Evolutionary conservation across 2,329 filamentous ascomycete species (phyloP), one percentile per base, ranked within the genome.

Genomic region (Penicillium paneum): DNA sequence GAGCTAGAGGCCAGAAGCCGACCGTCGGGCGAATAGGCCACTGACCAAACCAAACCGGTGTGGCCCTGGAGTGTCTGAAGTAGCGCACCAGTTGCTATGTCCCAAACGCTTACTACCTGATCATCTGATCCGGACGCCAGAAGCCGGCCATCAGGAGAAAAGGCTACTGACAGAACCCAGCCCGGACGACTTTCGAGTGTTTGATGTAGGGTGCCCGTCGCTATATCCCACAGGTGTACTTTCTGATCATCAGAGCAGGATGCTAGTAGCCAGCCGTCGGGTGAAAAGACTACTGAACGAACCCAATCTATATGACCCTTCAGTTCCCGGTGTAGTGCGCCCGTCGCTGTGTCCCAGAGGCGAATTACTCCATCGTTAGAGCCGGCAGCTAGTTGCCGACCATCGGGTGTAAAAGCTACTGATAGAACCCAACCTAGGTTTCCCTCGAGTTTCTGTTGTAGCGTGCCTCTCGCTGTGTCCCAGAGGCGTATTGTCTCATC

Each of bases 331-430:
- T 3, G 3, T 3, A 26, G 24, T 6, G 29, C 36, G 29, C 61
- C 59, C 12, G 52, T 61, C 4, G 35, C n/a, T 3, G 41, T 5
- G 26, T 56, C 31, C 54, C 21, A 56, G 28, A 44, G 28, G 3
- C 17, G 43, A 2, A 46, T 8, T 24, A 8, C 26, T 1, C 8
- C 1, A 35, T 35, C 19, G 0, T 1, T 0, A 35, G 19, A 56
- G 19, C 29, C 13, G 2, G 49, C 51, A 15, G 28, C 38, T 17
- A 24, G 34, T 5, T 32, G 39, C 2, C 31, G 13, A 3, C 32
- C 32, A 3, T 46, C 8, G 19, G 44, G 13, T 5, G 13, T 26
- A 10, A 46, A 46, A 4, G 17, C 28, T 13, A 38, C 19, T 29
- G 24, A 42, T 3, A 2, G 0, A 13, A 32, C 24, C n/a, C 3